Evolutionary conservation across 2,329 filamentous ascomycete genomes (phyloP).

Genomic region (Aureobasidium sp.): DNA sequence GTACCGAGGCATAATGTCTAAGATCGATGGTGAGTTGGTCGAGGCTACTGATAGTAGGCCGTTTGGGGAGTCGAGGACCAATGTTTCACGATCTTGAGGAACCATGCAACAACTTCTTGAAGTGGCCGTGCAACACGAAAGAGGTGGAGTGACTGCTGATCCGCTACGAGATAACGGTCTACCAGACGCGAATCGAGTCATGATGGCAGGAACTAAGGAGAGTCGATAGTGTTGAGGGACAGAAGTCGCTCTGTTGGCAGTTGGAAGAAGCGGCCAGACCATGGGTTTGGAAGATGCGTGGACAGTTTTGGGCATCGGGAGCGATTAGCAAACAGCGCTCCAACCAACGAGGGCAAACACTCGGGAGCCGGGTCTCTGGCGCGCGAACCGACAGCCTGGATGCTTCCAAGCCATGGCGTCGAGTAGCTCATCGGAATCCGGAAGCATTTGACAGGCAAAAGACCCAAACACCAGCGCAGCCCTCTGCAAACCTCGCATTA

Average conservation of each 20-base stretch:
- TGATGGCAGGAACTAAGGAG: not conserved
- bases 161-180: not conserved
- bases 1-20: not conserved
- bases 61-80: not conserved
- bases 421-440: not conserved
- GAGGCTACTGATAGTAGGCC: not conserved
- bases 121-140: not conserved
- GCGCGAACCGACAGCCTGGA: conserved; percentile 1
- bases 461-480: not conserved
- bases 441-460: conserved; percentile 5
- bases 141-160: not conserved
- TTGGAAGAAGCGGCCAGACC: not conserved
- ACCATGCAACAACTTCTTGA: conserved; percentile 8
- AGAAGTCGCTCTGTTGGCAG: not conserved
- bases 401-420: not conserved
- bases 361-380: not conserved
- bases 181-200: not conserved
- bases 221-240: not conserved
- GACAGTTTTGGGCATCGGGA: not conserved
- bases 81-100: not conserved
- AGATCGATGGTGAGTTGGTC: not conserved
- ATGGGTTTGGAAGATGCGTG: not conserved
- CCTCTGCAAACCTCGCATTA: not conserved
- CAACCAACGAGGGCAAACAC: not conserved
- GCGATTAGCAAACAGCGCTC: not conserved